These are phyloP conservation scores for Penicillium paradoxum DNA, from an alignment of 495 filamentous ascomycete species.

Conservation along the genomic window DNA sequence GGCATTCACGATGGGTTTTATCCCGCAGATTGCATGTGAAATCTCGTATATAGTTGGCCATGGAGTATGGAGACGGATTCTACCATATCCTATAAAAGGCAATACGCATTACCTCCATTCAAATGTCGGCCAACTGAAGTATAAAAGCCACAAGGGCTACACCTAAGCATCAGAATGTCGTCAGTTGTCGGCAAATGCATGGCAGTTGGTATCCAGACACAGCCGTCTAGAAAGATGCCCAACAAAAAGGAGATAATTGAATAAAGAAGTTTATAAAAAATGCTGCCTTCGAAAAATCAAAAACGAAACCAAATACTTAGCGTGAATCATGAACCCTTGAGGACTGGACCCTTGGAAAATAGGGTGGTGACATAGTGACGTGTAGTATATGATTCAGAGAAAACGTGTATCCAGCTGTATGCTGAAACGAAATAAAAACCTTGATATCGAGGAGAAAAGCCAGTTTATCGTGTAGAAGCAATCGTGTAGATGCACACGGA, in stretches of 20 bases:
- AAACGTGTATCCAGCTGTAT: too few relatives aligned
- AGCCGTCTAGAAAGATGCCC: neutral
- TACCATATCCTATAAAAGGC: too few relatives aligned
- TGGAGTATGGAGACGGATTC: neutral
- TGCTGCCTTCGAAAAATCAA: neutral
- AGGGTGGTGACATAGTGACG: too few relatives aligned
- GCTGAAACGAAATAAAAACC: too few relatives aligned
- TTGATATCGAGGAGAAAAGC: too few relatives aligned
- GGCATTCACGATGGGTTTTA: neutral
- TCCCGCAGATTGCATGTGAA: neutral
- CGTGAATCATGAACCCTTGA: too few relatives aligned
- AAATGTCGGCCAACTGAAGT: neutral
- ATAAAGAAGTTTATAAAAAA: neutral
- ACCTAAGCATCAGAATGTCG: constrained; percentile 3
- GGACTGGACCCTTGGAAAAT: too few relatives aligned
- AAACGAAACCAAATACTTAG: too few relatives aligned
- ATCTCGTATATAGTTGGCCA: neutral
- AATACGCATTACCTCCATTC: neutral
- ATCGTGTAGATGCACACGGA: too few relatives aligned
- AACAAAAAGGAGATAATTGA: neutral
- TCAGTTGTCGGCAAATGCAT: neutral
- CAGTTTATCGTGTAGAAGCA: too few relatives aligned
- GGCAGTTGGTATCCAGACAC: neutral
- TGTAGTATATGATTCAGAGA: too few relatives aligned
- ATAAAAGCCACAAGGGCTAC: neutral